Conservation (phyloP, 2,329 filamentous ascomycete species). For the Aspergillus ibericus region DNA sequence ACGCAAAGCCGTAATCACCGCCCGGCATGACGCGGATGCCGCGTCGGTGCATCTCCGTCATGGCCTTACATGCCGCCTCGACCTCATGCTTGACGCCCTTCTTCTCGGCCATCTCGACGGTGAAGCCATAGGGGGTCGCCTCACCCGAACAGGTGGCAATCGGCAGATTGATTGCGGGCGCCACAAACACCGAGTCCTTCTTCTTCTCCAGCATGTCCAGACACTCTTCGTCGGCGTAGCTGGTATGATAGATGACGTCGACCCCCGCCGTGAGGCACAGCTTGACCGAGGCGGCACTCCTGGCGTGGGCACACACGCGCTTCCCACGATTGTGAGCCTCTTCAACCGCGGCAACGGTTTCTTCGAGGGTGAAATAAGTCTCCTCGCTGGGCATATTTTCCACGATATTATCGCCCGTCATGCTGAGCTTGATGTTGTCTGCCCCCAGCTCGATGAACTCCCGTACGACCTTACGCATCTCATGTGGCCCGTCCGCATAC, state of each 20-base stretch:
- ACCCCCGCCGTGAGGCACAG: not conserved
- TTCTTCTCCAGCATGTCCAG: not conserved
- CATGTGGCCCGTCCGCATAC: slow-evolving; percentile 35
- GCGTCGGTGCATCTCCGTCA: slow-evolving; percentile 47
- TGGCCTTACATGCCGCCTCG: slow-evolving; percentile 36
- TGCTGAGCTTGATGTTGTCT: slow-evolving; percentile 2
- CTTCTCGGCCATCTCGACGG: slow-evolving; percentile 34
- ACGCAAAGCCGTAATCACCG: slow-evolving; percentile 48
- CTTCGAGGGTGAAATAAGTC: slow-evolving; percentile 1
- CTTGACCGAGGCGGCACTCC: not conserved
- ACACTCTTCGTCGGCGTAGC: not conserved
- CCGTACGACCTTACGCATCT: slow-evolving; percentile 37
- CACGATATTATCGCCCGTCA: not conserved
- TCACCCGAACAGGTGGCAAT: not conserved
- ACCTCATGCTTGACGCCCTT: slow-evolving; percentile 44
- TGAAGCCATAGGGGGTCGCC: not conserved
- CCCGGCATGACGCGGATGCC: slow-evolving; percentile 47
- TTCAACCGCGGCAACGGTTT: slow-evolving; percentile 1
- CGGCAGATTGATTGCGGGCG: not conserved
- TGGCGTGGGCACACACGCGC: not conserved
- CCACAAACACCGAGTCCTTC: slow-evolving; percentile 1
- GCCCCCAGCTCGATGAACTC: not conserved
- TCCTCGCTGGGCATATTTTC: not conserved
- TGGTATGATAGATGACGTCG: slow-evolving; percentile 3
- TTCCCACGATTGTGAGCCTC: not conserved